phyloP scores from a whole-genome alignment of 192 early-diverging fungal species.

The Coemansia sp. region DNA sequence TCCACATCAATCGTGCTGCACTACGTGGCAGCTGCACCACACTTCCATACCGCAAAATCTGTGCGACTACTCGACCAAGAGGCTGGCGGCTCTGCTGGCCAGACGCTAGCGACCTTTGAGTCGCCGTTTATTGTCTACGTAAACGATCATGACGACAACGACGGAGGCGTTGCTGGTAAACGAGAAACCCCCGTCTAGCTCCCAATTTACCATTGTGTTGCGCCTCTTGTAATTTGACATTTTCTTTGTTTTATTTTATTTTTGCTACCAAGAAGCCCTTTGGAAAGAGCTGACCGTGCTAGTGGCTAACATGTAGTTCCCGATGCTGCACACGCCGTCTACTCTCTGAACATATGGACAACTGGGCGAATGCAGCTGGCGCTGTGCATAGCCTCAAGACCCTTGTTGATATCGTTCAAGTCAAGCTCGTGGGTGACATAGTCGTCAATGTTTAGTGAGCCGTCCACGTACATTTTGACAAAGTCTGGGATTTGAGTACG shows the following conservation, averaged over 20 bases:
- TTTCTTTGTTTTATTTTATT: background rate
- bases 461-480: slow-evolving; percentile 84
- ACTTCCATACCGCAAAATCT: slow-evolving; percentile 38
- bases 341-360: slow-evolving; percentile 44
- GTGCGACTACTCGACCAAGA: slow-evolving; percentile 38
- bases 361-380: slow-evolving; percentile 65
- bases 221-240: background rate
- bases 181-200: background rate
- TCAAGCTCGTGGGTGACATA: slow-evolving; percentile 85
- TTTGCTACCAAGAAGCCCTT: background rate
- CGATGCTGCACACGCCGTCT: background rate
- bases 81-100: slow-evolving; percentile 22
- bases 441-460: slow-evolving; percentile 89
- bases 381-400: slow-evolving; percentile 88
- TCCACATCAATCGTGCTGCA: slow-evolving; percentile 32
- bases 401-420: slow-evolving; percentile 89
- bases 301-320: background rate
- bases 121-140: slow-evolving; percentile 53
- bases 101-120: slow-evolving; percentile 32
- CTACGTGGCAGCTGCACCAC: slow-evolving; percentile 47
- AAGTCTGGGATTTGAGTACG: slow-evolving; percentile 85
- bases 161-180: background rate
- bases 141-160: slow-evolving; percentile 10
- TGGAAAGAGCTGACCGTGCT: background rate
- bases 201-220: background rate